Evolutionary conservation across 2,329 filamentous ascomycete species (phyloP).

Genomic region (Eutypella sp.): DNA sequence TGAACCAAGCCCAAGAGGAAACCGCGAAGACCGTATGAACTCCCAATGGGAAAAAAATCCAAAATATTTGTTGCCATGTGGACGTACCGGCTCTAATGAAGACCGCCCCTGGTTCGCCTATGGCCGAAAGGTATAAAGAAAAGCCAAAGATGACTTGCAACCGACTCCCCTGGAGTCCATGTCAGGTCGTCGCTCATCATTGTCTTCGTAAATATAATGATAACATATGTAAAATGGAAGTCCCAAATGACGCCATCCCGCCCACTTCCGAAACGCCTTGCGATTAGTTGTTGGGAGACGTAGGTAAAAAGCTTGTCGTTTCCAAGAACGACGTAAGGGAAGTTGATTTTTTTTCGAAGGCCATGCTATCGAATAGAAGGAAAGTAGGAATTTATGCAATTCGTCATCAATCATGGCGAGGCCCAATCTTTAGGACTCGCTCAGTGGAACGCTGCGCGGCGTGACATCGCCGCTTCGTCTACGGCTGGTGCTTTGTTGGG

Average conservation of each 20-base stretch:
- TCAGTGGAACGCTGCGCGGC: slow-evolving; percentile 48
- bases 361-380: slow-evolving; percentile 24
- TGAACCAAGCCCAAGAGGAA: background rate
- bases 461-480: slow-evolving; percentile 53
- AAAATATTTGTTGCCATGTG: background rate
- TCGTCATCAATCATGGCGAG: slow-evolving; percentile 28
- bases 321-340: background rate
- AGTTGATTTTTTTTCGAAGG: slow-evolving; percentile 12
- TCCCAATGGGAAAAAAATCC: background rate
- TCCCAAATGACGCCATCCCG: background rate
- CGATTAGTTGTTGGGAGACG: background rate
- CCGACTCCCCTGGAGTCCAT: background rate
- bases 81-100: background rate
- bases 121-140: background rate
- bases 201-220: background rate
- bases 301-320: background rate
- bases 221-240: background rate
- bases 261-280: background rate
- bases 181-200: background rate
- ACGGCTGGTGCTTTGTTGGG: slow-evolving; percentile 39
- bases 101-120: background rate
- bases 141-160: background rate
- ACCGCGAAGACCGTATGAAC: background rate
- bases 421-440: slow-evolving; percentile 31
- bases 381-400: slow-evolving; percentile 28